Evolutionary conservation across 139 green algal genomes (phyloP), one percentile per base, ranked within the genome.

Genomic region (Chlorella sp.): DNA sequence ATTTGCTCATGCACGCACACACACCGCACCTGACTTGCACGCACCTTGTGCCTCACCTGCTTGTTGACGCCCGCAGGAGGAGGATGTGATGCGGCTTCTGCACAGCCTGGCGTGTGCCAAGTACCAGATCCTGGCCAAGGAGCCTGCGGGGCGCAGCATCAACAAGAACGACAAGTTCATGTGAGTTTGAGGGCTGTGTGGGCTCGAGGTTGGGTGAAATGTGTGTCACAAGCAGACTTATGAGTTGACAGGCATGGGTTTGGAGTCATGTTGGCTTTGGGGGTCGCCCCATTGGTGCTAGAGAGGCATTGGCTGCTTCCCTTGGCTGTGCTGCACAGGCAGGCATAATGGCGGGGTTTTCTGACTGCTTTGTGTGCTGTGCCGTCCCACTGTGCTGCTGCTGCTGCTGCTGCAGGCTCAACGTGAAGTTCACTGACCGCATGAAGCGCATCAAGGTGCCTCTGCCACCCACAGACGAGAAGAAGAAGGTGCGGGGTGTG

Each of bases 381-480:
- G n/a, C n/a, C n/a, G n/a, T n/a, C n/a, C n/a, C n/a, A n/a, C n/a
- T n/a, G n/a, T n/a, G 14, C 27, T 10, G 31, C 31, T n/a, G n/a
- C n/a, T n/a, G n/a, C n/a, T n/a, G n/a, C n/a, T n/a, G n/a, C n/a
- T n/a, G n/a, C 72, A 70, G 61, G 17, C 77, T 86, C 77, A 88
- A 88, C 74, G 67, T 75, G 14, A 87, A 89, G 51, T 99, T 99
- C 86, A 93, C 85, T 0, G 93, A 97, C 75, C 87, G 84, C 69
- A 89, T 97, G 86, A 82, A 88, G 33, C 84, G 92, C 66, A 95
- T 99, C 85, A 95, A 96, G 84, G 78, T 94, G 20, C 84, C 90
- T 1, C 71, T 94, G 72, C 93, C 95, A 22, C 87, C 88, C 0
- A 77, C 94, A 62, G 92, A 98, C 67, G 93, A 97, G 83, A 92